phyloP scores from a whole-genome alignment of 106 monocot genomes.

The Dendrobium officinale region DNA sequence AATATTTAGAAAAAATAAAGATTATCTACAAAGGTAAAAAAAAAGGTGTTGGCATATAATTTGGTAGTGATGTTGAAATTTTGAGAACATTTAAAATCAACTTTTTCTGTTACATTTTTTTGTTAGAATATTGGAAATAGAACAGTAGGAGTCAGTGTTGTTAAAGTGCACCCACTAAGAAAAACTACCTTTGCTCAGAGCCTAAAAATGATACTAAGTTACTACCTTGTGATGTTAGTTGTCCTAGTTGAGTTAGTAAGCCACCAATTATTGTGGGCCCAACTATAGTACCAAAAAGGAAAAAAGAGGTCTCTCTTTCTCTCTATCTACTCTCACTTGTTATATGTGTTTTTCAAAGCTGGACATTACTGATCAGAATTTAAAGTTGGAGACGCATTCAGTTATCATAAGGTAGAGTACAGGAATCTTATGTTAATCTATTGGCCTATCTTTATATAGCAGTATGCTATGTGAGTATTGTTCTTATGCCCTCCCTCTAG shows the following conservation, averaged over 20 bases:
- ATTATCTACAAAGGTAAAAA: no score
- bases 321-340: background rate
- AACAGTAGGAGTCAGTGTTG: background rate
- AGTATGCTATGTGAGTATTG: background rate
- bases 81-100: background rate
- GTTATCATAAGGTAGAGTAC: background rate
- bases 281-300: background rate
- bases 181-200: background rate
- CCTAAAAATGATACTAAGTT: background rate
- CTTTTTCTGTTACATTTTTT: background rate
- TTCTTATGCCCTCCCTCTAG: background rate
- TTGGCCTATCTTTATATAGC: background rate
- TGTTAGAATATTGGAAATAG: background rate
- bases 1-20: no score
- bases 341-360: background rate
- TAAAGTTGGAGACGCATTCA: background rate
- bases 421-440: background rate
- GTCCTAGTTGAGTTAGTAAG: background rate
- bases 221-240: conserved; percentile 4
- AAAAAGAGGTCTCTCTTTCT: background rate
- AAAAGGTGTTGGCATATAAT: background rate
- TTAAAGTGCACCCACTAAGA: background rate
- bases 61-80: background rate
- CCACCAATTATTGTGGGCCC: conserved; percentile 5
- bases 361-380: background rate